A percentile compares a stretch with the other conserved stretches of the same genome.
Conservation (phyloP, 2,329 filamentous ascomycete species). For the Aspergillus uvarum region DNA sequence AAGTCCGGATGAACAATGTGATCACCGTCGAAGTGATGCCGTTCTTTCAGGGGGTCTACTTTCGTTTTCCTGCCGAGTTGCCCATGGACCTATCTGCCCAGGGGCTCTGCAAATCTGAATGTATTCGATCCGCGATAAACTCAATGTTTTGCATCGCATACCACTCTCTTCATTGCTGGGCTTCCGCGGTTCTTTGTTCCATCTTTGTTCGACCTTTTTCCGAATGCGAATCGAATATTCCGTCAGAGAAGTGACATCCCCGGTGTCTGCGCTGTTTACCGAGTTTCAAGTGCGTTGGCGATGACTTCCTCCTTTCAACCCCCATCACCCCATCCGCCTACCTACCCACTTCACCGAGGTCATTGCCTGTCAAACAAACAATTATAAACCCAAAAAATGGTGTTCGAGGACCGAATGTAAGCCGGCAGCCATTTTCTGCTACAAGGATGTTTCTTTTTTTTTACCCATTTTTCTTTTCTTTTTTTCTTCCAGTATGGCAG, state of each 20-base stretch:
- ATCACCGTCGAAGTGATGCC: too few relatives aligned
- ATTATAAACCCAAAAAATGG: background rate
- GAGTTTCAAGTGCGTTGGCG: background rate
- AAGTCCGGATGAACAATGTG: too few relatives aligned
- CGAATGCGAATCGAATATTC: background rate
- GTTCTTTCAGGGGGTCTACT: background rate
- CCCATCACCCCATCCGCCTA: background rate
- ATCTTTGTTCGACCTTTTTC: background rate
- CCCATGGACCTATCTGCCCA: background rate
- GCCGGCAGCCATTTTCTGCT: background rate
- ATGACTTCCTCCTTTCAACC: background rate
- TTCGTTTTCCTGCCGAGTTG: background rate
- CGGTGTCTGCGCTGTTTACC: background rate
- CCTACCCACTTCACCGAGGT: background rate
- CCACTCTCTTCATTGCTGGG: background rate
- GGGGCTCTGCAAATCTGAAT: background rate
- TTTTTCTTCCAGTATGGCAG: background rate
- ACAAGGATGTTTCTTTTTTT: slow-evolving; percentile 1
- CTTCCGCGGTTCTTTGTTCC: background rate
- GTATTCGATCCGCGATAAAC: background rate
- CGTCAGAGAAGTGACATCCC: background rate
- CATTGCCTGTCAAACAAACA: background rate
- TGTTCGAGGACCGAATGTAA: background rate
- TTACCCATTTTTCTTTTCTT: background rate
- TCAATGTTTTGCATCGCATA: background rate